These are phyloP conservation scores for Ganoderma lucidum DNA, from an alignment of 1,284 basidiomycete species.

Conservation along the genomic window DNA sequence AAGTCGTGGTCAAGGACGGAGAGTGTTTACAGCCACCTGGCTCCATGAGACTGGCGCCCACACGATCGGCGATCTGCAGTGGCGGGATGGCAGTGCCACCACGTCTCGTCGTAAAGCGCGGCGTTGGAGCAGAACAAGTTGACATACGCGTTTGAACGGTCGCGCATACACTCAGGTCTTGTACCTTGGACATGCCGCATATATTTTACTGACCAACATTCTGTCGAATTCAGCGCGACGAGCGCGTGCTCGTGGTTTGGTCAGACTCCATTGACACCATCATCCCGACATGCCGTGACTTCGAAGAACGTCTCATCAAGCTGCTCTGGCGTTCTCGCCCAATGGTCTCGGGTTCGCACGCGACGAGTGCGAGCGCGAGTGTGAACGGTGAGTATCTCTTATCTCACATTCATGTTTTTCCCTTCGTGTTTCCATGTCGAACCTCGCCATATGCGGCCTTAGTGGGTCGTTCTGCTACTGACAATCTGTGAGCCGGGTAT, in stretches of 20 bases:
- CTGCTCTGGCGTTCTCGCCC: slow-evolving; percentile 68
- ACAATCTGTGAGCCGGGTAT: not conserved
- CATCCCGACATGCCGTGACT: slow-evolving; percentile 73
- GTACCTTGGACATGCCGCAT: not conserved
- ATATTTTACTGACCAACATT: not conserved
- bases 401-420: not conserved
- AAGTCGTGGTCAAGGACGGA: not conserved
- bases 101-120: not conserved
- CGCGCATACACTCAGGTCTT: not conserved
- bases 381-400: slow-evolving; percentile 32
- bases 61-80: not conserved
- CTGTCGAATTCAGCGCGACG: slow-evolving; percentile 61
- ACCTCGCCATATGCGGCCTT: not conserved
- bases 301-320: slow-evolving; percentile 83
- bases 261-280: slow-evolving; percentile 76
- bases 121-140: not conserved
- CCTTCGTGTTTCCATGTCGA: slow-evolving; percentile 3
- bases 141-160: not conserved
- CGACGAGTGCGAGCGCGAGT: slow-evolving; percentile 36
- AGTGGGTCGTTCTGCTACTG: not conserved
- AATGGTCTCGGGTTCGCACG: slow-evolving; percentile 34
- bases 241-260: slow-evolving; percentile 82
- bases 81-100: slow-evolving; percentile 1
- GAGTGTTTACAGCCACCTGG: not conserved
- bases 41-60: not conserved